These are phyloP conservation scores for Chlamydomonas asymmetrica DNA, from an alignment of 139 green algal genomes.

Conservation along the genomic window DNA sequence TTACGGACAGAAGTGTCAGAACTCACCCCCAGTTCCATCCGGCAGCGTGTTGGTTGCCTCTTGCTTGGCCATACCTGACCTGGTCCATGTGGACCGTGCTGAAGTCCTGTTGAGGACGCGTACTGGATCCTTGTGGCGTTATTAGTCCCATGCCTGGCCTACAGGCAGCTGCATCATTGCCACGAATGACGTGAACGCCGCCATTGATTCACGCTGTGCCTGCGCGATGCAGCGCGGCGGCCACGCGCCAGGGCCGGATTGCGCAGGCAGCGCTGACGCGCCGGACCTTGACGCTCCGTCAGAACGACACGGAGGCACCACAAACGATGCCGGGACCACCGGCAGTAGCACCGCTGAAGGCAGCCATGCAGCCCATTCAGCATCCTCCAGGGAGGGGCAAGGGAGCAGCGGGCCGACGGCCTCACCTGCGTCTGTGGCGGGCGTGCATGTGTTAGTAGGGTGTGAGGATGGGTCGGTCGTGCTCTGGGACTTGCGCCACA, in stretches of 20 bases:
- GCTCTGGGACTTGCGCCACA: constrained; percentile 44
- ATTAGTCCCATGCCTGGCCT: neutral
- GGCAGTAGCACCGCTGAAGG: neutral
- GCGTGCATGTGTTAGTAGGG: constrained; percentile 32
- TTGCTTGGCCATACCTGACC: too few species aligned
- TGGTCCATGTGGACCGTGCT: too few species aligned
- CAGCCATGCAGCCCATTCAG: neutral
- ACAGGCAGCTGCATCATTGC: neutral
- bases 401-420: neutral
- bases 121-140: too few species aligned
- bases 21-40: too few species aligned
- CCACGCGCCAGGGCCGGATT: too few species aligned
- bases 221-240: too few species aligned
- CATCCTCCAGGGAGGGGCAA: neutral
- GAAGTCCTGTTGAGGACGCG: too few species aligned
- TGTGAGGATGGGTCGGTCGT: constrained; percentile 58
- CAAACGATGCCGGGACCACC: constrained; percentile 6
- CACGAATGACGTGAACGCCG: neutral
- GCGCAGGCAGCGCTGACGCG: too few species aligned
- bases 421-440: neutral
- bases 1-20: too few species aligned
- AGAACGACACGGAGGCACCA: neutral
- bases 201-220: too few species aligned
- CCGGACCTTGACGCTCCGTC: neutral
- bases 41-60: too few species aligned